Evolutionary conservation across 2,329 filamentous ascomycete genomes (phyloP).

Genomic region (Graphilbum sp.): DNA sequence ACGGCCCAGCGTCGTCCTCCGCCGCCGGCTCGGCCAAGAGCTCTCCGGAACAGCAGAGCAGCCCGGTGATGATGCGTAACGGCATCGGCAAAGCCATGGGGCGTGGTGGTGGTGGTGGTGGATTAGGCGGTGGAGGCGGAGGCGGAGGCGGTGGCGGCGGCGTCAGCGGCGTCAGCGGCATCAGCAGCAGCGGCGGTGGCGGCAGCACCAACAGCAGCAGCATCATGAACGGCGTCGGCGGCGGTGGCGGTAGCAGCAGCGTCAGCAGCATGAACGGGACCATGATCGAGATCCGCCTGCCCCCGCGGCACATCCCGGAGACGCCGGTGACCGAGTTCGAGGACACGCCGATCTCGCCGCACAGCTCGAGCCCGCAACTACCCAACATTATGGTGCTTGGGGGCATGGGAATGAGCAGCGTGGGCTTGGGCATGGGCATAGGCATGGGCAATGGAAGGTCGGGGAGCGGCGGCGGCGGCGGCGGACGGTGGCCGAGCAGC

Average conservation of each 20-base stretch:
- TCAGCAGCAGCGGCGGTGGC: too few relatives aligned
- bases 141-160: too few relatives aligned
- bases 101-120: too few relatives aligned
- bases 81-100: neutral
- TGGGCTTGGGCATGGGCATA: too few relatives aligned
- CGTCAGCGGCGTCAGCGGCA: neutral
- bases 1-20: neutral
- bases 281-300: neutral
- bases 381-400: constrained; percentile 72
- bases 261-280: neutral
- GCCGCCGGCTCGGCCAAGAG: neutral
- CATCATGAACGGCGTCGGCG: neutral
- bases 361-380: constrained; percentile 56
- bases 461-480: constrained; percentile 14
- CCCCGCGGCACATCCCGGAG: constrained; percentile 44
- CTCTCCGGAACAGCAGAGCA: neutral
- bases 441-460: neutral
- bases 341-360: constrained; percentile 69
- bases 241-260: neutral
- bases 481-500: constrained; percentile 58
- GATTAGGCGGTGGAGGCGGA: too few relatives aligned
- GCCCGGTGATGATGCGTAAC: neutral
- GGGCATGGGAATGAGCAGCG: too few relatives aligned
- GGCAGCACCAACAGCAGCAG: neutral
- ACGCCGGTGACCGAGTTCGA: constrained; percentile 93